phyloP scores from a whole-genome alignment of 371 early-diverging fungal species.

The Mortierella polycephala region DNA sequence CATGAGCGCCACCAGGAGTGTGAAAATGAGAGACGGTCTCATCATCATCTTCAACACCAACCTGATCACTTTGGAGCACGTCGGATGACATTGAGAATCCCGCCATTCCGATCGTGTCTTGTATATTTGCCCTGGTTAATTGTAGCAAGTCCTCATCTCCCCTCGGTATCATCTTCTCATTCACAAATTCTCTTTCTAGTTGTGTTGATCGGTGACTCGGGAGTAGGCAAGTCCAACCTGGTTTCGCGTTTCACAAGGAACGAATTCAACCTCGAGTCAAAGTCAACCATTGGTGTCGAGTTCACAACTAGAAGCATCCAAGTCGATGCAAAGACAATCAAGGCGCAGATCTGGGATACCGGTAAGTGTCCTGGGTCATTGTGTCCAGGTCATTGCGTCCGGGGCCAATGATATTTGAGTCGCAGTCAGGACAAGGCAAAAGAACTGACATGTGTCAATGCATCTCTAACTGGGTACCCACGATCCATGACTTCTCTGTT shows the following conservation, averaged over 20 bases:
- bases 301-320: slow-evolving; percentile 98
- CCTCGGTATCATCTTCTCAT: too few species aligned
- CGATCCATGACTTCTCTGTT: not conserved
- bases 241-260: slow-evolving; percentile 97
- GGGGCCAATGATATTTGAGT: not conserved
- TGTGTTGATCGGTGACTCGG: slow-evolving; percentile 99
- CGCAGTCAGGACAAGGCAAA: too few species aligned
- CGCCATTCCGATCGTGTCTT: not conserved
- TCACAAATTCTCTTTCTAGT: slow-evolving; percentile 63
- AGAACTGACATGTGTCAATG: not conserved
- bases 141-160: too few species aligned
- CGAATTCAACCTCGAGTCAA: slow-evolving; percentile 97
- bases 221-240: slow-evolving; percentile 99
- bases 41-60: too few species aligned
- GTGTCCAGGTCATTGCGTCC: not conserved
- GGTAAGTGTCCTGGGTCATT: slow-evolving; percentile 54
- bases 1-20: not conserved
- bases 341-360: slow-evolving; percentile 99
- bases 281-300: slow-evolving; percentile 99
- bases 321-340: slow-evolving; percentile 96
- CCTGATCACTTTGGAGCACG: too few species aligned
- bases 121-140: not conserved
- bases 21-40: not conserved
- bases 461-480: not conserved
- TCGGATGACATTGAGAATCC: too few species aligned